Base-by-base conservation (phyloP, 306 rosid species). In the Heteromeles arbutifolia region DNA sequence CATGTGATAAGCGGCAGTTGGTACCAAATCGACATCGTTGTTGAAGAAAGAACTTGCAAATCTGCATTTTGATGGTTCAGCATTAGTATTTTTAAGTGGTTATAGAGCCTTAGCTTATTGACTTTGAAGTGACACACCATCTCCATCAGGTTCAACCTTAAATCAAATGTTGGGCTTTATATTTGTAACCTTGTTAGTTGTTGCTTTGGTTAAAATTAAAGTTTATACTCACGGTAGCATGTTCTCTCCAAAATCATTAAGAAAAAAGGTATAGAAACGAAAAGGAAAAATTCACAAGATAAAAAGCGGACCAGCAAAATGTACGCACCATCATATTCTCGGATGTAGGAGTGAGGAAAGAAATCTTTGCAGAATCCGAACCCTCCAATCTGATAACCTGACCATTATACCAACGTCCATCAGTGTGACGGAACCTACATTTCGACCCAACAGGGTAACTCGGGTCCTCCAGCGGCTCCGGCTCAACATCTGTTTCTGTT, bases 381-480 rank as follows among this genome's bases (percentile, higher is more conserved):
- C 72, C 87, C 53, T 84, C 85, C 85, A 84, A 69, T n/a, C 79
- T 87, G 67, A 92, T 77, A 59, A 95, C 80, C 88, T 72, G 86
- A 73, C 96, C 98, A 69, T 88, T 76, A 82, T 95, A 92, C 97
- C 98, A 95, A 63, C 96, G 89, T 59, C 98, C 98, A 92, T 95
- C 86, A 43, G 84, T 84, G 89, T 92, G 82, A 70, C 93, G 91
- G 76, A 95, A 95, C 78, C 96, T 88, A 70, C 97, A 95, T 76
- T 86, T 92, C 21, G 98, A 95, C 79, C 98, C 98, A 85, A 89
- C 86, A 70, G 77, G 24, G 82, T 78, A 87, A 22, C 78, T n/a
- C 14, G 62, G 86, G 52, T 81, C 89, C 85, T 88, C 86, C 44
- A 84, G 81, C 0, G 83, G 81, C 70, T 90, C 96, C 65, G 85